These are phyloP conservation scores for Candida arabinofermentans DNA, from an alignment of 805 yeast species.

Conservation along the genomic window DNA sequence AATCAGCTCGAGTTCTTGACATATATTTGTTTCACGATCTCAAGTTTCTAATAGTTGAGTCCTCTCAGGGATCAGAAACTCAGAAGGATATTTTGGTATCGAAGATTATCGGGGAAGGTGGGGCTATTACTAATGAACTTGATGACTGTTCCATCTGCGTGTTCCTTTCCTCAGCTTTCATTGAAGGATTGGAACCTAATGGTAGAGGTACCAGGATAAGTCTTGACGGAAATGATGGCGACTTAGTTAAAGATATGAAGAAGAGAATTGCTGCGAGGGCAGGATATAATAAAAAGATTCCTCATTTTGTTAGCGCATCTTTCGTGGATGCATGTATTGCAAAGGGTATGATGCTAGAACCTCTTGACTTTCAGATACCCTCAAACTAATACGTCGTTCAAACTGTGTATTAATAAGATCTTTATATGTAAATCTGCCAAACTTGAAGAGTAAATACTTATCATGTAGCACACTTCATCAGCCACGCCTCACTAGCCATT, in stretches of 20 bases:
- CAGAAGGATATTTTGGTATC: slow-evolving; percentile 12
- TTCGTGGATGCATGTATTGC: slow-evolving; percentile 33
- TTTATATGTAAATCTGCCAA: too few species aligned
- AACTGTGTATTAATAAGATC: too few species aligned
- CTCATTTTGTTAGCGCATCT: slow-evolving; percentile 32
- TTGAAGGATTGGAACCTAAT: too few species aligned
- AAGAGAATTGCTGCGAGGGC: slow-evolving; percentile 1
- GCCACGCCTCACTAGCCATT: background rate
- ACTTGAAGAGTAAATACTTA: too few species aligned
- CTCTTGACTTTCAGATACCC: slow-evolving; percentile 1
- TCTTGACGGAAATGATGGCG: slow-evolving; percentile 5
- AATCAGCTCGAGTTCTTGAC: background rate
- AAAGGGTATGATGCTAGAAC: slow-evolving; percentile 13
- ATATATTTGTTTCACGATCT: slow-evolving; percentile 29
- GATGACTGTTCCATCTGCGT: slow-evolving; percentile 38
- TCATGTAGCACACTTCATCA: too few species aligned
- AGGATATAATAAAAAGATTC: slow-evolving; percentile 21
- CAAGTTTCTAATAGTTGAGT: slow-evolving; percentile 29
- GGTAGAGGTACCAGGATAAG: background rate
- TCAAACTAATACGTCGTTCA: too few species aligned
- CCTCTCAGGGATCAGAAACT: slow-evolving; percentile 4
- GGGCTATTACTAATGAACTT: slow-evolving; percentile 29
- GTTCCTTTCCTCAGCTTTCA: slow-evolving; percentile 8
- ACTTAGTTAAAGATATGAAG: slow-evolving; percentile 1
- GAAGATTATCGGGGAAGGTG: slow-evolving; percentile 42